phyloP scores from a whole-genome alignment of 257 asterid genomes.

The Schizonepeta tenuifolia region DNA sequence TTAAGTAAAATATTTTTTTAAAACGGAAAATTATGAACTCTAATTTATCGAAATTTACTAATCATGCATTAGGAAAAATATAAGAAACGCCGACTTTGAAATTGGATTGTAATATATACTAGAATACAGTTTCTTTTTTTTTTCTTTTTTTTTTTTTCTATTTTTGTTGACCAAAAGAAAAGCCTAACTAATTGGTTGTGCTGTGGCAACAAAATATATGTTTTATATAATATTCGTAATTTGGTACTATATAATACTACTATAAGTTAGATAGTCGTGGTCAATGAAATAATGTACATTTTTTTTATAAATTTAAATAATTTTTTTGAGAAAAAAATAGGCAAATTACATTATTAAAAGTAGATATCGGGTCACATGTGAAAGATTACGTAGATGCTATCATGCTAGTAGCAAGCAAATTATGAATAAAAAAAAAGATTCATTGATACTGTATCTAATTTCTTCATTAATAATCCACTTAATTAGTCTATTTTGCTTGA shows the following conservation, averaged over 20 bases:
- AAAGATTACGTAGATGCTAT: conserved; percentile 23
- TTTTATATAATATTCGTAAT: background rate
- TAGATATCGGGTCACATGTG: conserved; percentile 32
- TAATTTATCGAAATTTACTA: too few relatives aligned
- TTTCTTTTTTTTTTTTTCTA: too few relatives aligned
- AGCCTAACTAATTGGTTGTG: too few relatives aligned
- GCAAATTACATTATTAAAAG: background rate
- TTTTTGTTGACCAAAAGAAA: too few relatives aligned
- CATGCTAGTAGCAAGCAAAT: background rate
- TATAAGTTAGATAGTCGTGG: conserved; percentile 16
- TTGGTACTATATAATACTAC: background rate
- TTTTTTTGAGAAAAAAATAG: background rate
- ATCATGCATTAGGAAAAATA: too few relatives aligned
- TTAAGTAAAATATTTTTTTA: too few relatives aligned
- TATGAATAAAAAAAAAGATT: conserved; percentile 22
- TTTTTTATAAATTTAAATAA: background rate
- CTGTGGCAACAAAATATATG: too few relatives aligned
- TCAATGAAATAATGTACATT: background rate
- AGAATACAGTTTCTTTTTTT: too few relatives aligned
- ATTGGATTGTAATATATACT: too few relatives aligned
- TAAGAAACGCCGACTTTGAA: too few relatives aligned
- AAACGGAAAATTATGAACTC: too few relatives aligned
- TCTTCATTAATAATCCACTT: conserved; percentile 8
- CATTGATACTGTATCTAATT: conserved; percentile 27
- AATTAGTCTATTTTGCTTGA: conserved; percentile 24